Conservation (phyloP, 371 early-diverging fungal genomes). For the Parasitella parasitica region DNA sequence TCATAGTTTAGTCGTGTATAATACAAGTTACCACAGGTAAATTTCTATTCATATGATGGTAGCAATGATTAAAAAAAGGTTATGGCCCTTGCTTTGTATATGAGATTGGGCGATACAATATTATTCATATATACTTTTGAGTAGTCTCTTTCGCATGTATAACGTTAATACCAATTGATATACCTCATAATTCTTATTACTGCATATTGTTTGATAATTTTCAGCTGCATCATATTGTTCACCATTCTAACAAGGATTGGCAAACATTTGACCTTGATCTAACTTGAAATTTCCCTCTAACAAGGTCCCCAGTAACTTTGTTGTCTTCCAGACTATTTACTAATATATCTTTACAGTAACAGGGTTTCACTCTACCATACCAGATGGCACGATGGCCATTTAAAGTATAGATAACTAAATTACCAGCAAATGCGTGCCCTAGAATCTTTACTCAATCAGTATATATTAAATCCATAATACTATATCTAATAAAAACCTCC, state of each 20-base stretch:
- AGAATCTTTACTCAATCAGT: background rate
- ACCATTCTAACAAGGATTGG: conserved; percentile 25
- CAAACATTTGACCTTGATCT: conserved; percentile 13
- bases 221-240: too few species aligned
- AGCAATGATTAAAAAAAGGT: too few species aligned
- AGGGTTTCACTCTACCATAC: conserved; percentile 46
- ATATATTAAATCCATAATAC: background rate
- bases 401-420: conserved; percentile 38
- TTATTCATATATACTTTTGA: background rate
- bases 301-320: conserved; percentile 30
- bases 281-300: conserved; percentile 38
- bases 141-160: too few species aligned
- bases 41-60: too few species aligned
- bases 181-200: too few species aligned
- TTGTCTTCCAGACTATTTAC: conserved; percentile 30
- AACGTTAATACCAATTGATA: background rate
- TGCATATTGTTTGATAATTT: too few species aligned
- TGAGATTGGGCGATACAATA: too few species aligned
- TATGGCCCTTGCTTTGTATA: too few species aligned
- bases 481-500: conserved; percentile 23
- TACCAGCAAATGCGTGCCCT: conserved; percentile 47
- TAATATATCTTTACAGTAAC: conserved; percentile 36
- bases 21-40: too few species aligned
- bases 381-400: conserved; percentile 42
- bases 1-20: too few species aligned